phyloP scores from a whole-genome alignment of 164 flowering plant genomes.

The Buxus sempervirens region DNA sequence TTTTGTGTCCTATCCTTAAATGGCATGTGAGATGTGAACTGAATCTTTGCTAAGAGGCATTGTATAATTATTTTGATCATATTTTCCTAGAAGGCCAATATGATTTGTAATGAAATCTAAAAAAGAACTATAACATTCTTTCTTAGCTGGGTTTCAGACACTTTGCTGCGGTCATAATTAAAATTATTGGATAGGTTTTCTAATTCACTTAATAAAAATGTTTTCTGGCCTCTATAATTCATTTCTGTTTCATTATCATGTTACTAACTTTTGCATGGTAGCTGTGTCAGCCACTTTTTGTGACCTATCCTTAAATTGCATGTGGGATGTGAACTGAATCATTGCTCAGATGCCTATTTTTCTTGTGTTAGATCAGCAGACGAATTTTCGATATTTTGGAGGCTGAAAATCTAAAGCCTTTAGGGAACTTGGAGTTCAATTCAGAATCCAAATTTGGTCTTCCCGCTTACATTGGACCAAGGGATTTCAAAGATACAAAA shows the following conservation, averaged over 20 bases:
- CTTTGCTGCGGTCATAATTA: no score
- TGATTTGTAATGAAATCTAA: no score
- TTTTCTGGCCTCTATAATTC: no score
- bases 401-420: slow-evolving; percentile 7
- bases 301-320: neutral
- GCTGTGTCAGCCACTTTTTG: neutral
- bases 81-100: no score
- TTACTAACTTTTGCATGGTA: no score
- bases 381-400: slow-evolving; percentile 21
- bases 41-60: no score
- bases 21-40: neutral
- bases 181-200: no score
- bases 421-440: neutral
- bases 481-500: neutral
- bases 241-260: no score
- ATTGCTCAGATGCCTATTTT: neutral
- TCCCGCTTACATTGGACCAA: neutral
- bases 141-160: no score
- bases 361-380: slow-evolving; percentile 15
- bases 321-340: neutral
- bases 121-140: no score
- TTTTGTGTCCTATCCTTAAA: neutral
- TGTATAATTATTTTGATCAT: no score
- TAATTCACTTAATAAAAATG: no score
- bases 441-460: neutral